phyloP scores from a whole-genome alignment of 495 filamentous ascomycete species.

The Annulohypoxylon stygium region DNA sequence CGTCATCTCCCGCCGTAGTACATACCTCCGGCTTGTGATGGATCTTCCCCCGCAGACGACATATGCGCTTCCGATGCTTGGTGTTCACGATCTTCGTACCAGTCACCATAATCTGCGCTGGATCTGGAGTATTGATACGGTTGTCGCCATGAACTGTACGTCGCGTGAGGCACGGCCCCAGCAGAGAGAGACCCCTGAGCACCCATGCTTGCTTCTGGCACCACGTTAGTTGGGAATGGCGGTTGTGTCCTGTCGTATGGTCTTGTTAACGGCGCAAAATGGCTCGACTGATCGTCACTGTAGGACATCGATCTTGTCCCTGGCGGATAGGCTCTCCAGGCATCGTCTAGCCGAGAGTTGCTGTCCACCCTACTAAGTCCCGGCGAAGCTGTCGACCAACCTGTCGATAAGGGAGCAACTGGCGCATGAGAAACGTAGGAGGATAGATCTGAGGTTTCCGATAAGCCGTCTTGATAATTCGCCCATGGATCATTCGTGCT shows the following conservation, averaged over 20 bases:
- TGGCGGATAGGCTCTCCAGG: slow-evolving; percentile 58
- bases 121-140: slow-evolving; percentile 59
- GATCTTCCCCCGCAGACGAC: slow-evolving; percentile 48
- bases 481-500: slow-evolving; percentile 56
- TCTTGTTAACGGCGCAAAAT: slow-evolving; percentile 40
- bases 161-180: slow-evolving; percentile 55
- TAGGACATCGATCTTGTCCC: slow-evolving; percentile 61
- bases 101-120: slow-evolving; percentile 54
- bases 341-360: slow-evolving; percentile 34
- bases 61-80: slow-evolving; percentile 44
- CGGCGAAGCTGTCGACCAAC: slow-evolving; percentile 51
- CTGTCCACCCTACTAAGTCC: slow-evolving; percentile 35
- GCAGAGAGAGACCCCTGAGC: slow-evolving; percentile 56
- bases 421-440: slow-evolving; percentile 58
- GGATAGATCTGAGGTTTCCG: slow-evolving; percentile 57
- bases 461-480: slow-evolving; percentile 55
- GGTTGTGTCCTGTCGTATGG: slow-evolving; percentile 57
- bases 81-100: slow-evolving; percentile 57
- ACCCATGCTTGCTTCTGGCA: slow-evolving; percentile 52
- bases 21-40: slow-evolving; percentile 46
- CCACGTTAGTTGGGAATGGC: slow-evolving; percentile 49
- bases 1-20: slow-evolving; percentile 52
- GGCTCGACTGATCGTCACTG: slow-evolving; percentile 51
- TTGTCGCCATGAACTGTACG: slow-evolving; percentile 60
- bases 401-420: slow-evolving; percentile 50